Base-by-base conservation (phyloP, 2,329 filamentous ascomycete species). In the Coniochaeta sp. region DNA sequence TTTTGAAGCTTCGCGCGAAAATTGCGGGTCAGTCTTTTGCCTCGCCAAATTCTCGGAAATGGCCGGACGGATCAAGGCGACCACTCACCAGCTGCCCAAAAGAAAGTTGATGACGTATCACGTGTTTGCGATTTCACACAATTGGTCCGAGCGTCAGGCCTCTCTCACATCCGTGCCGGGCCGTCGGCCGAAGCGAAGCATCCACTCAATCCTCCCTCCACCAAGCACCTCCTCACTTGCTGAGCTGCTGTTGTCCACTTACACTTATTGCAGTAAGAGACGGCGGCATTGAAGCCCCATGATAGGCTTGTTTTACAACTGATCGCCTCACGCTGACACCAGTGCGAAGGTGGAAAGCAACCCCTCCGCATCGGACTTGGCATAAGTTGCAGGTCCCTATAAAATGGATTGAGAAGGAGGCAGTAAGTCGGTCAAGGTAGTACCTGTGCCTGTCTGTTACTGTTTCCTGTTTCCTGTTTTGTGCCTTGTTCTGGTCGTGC, bases 1-100 rank as follows among this genome's bases (percentile, higher is more conserved):
- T 64, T 51, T 51, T 69, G 66, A 64, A 72, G 71, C 70, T 73
- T 71, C 60, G 14, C 45, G 63, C 67, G 64, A 68, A 65, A 66
- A 52, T 27, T 38, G 26, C 46, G 50, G 50, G 42, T 20, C n/a
- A n/a, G 49, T 9, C 38, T 31, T 59, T 59, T 49, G 55, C 46
- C 9, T 48, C 45, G 28, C 28, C 45, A 48, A 48, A 50, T 30
- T 50, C 49, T 51, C 49, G 49, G 49, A 33, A 51, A 51, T 46
- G 49, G 49, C 38, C 49, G 49, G 49, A 22, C 49, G 38, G 38
- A 42, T n/a, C n/a, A n/a, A n/a, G n/a, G n/a, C n/a, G n/a, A n/a
- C n/a, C n/a, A n/a, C n/a, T n/a, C n/a, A n/a, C n/a, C n/a, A n/a
- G n/a, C n/a, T n/a, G n/a, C n/a, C n/a, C n/a, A n/a, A n/a, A 22